Conservation (phyloP, 768 basidiomycete genomes). For the Panellus pusillus region DNA sequence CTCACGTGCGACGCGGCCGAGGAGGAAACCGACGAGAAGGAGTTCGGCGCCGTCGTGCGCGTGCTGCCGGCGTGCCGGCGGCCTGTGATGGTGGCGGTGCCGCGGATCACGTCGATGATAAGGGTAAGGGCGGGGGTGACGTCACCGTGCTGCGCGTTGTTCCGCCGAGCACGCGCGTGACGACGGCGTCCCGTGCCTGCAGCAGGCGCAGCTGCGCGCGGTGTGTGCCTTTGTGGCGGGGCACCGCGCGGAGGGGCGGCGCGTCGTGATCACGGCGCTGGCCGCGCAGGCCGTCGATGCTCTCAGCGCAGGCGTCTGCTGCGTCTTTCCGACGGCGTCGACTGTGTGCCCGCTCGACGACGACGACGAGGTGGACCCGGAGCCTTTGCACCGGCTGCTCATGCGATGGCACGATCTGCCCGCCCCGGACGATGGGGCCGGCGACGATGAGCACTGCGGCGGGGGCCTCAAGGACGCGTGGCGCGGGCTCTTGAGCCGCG, state of each 20-base stretch:
- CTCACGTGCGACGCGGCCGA: not conserved
- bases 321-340: not conserved
- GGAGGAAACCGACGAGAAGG: not conserved
- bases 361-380: not conserved
- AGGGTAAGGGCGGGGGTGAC: no score
- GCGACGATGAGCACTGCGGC: constrained; percentile 2
- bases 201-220: constrained; percentile 4
- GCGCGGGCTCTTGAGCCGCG: constrained; percentile 14
- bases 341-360: not conserved
- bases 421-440: constrained; percentile 29
- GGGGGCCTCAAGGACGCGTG: constrained; percentile 10
- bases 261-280: constrained; percentile 2
- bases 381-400: constrained; percentile 5
- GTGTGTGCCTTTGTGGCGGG: constrained; percentile 1
- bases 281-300: constrained; percentile 5
- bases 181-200: constrained; percentile 8
- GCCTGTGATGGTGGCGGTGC: not conserved
- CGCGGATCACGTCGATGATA: not conserved
- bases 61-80: not conserved
- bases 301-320: constrained; percentile 5
- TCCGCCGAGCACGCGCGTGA: not conserved
- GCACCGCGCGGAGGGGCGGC: not conserved
- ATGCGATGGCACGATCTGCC: constrained; percentile 27
- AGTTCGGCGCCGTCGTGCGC: constrained; percentile 8
- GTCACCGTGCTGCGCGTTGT: not conserved